A percentile compares a stretch with the other conserved stretches of the same genome.
These are phyloP conservation scores for Kwoniella shandongensis DNA, from an alignment of 768 basidiomycete genomes.

Conservation along the genomic window DNA sequence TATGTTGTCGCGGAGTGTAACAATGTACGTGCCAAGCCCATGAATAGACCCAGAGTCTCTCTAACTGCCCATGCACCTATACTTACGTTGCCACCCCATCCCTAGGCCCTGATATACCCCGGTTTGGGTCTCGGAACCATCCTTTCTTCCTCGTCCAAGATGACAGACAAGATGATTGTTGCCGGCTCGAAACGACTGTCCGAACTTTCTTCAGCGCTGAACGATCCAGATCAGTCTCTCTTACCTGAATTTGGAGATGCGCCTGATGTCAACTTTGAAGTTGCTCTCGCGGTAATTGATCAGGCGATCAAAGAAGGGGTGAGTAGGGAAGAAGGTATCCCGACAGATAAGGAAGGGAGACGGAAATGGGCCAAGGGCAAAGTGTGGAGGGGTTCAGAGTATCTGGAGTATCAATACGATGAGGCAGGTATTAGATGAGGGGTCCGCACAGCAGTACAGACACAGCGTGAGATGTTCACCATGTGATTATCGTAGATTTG, in stretches of 20 bases:
- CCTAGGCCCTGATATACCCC: slow-evolving; percentile 67
- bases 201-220: slow-evolving; percentile 69
- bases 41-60: slow-evolving; percentile 56
- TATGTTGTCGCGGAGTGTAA: slow-evolving; percentile 56
- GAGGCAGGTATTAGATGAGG: slow-evolving; percentile 55
- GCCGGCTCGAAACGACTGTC: slow-evolving; percentile 75
- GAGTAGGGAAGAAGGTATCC: slow-evolving; percentile 57
- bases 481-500: no score
- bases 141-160: slow-evolving; percentile 62
- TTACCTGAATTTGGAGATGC: slow-evolving; percentile 63
- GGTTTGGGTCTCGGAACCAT: slow-evolving; percentile 81
- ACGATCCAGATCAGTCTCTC: slow-evolving; percentile 67
- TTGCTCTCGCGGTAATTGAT: slow-evolving; percentile 78
- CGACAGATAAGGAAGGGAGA: slow-evolving; percentile 31
- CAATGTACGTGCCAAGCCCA: slow-evolving; percentile 43
- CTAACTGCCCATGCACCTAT: slow-evolving; percentile 60
- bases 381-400: slow-evolving; percentile 66
- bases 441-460: no score
- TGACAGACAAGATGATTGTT: slow-evolving; percentile 84
- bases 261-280: slow-evolving; percentile 70
- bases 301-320: slow-evolving; percentile 73
- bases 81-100: not conserved
- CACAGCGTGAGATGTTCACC: no score
- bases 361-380: slow-evolving; percentile 61
- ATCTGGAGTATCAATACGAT: slow-evolving; percentile 66